Base-by-base conservation (phyloP, 2,329 filamentous ascomycete species). In the Fusarium irregulare region DNA sequence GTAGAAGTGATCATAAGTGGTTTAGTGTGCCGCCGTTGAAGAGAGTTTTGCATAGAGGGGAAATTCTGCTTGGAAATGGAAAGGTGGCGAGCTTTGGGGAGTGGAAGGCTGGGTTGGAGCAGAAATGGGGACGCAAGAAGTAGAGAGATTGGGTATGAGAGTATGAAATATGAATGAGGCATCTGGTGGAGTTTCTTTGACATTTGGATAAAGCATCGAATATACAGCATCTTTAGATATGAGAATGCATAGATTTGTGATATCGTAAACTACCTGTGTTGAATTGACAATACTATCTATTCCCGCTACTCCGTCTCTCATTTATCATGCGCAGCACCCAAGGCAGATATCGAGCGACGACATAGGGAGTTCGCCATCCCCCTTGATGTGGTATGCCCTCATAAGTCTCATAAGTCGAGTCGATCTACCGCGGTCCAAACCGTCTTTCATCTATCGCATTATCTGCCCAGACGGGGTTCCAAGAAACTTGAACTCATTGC, bases 1-100 rank as follows among this genome's bases (percentile, higher is more conserved):
- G 80, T 44, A 71, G 77, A n/a, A 74, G 74, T 18, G 77, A 80
- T 41, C 81, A 83, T 48, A 72, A 77, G 41, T 83, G 81, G 81
- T 76, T 83, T 20, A 48, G 71, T 1, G 79, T 83, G n/a, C 78
- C 77, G 25, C 77, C 81, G 7, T 61, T 83, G 60, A 70, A 73
- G n/a, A 75, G 63, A 41, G 68, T 76, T 4, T 53, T 83, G 23
- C 78, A 80, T 14, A 76, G 76, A 14, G 81, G 81, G 3, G 79
- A 83, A 73, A 80, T 83, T 30, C 54, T 82, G n/a, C 66, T 80
- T 3, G 63, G 45, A 1, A 73, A 77, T 49, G 80, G 77, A 0
- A 59, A 74, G 27, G 76, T 82, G 11, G 73, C 73, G 54, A 71
- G 73, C 12, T 78, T 82, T 56, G 71, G 60, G 0, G 77, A 80